Base-by-base conservation (phyloP, 345 rosid genomes). In the Syzygium aqueum region DNA sequence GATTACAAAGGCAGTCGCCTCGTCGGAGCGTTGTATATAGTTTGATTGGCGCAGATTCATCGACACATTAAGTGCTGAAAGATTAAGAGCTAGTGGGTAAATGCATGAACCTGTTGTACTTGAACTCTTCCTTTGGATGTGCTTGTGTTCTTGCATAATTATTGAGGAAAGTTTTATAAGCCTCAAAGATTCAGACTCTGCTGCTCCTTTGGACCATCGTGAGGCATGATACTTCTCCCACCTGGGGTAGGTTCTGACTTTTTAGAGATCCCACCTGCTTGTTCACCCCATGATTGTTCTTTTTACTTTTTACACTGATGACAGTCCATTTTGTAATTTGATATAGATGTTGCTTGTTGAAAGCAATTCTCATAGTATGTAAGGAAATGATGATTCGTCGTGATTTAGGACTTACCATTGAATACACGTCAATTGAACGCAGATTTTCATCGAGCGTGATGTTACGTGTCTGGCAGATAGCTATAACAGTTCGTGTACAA, bases 401-500 rank as follows among this genome's bases (percentile, higher is more conserved):
- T 4, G 25, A 25, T 46, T 67, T 17, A 67, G 3, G 13, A 33
- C 25, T 33, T 67, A 16, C 6, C 23, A 17, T 67, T 33, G 25
- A 17, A 8, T 8, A 8, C 7, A 17, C 1, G 14, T 17, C 13
- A 8, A 3, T 3, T 17, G 2, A 8, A 67, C 8, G 17, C 3
- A 4, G 6, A 67, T 67, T 33, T 67, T 4, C 46, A 67, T 67
- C 3, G 33, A 17, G 3, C 7, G 25, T 33, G 46, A 33, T 0
- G 1, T 17, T 67, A 67, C 2, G 13, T n/a, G 25, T 67, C 2
- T 33, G 13, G 10, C 3, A 67, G 0, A 17, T 1, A 16, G 10
- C 3, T 1, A 67, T 16, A 9, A 0, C 11, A 17, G 0, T 67
- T 67, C 0, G 1, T 17, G 78, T 37, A 8, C 0, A 2, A 2